phyloP scores from a whole-genome alignment of 2,329 filamentous ascomycete genomes.

The Beauveria medogensis region DNA sequence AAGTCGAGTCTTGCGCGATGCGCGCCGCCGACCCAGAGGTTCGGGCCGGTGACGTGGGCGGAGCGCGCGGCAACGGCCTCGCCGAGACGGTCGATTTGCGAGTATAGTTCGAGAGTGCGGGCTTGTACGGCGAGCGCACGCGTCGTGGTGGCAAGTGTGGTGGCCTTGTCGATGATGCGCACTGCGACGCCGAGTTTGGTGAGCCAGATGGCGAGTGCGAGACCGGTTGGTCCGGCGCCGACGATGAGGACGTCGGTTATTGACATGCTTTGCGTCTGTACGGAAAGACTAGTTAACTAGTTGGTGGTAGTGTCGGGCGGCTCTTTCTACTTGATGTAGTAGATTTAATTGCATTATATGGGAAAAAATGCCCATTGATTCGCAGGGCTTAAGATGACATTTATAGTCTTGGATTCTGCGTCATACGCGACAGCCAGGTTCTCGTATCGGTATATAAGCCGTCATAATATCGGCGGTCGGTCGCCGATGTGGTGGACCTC shows the following conservation, averaged over 20 bases:
- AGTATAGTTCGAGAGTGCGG: constrained; percentile 6
- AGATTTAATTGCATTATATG: too few relatives aligned
- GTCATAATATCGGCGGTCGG: neutral
- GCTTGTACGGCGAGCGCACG: constrained; percentile 8
- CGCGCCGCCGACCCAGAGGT: constrained; percentile 5
- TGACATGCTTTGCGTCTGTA: neutral
- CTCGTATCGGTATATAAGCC: neutral
- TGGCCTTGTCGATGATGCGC: constrained; percentile 9
- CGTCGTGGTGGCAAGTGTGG: neutral
- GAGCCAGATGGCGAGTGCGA: constrained; percentile 10
- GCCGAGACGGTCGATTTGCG: constrained; percentile 1
- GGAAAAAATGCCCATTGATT: too few relatives aligned
- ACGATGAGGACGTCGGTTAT: constrained; percentile 6
- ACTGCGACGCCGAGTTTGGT: constrained; percentile 4
- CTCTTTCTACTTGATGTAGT: too few relatives aligned
- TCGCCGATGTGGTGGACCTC: neutral
- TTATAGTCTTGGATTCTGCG: neutral
- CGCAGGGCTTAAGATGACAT: neutral
- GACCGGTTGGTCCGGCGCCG: constrained; percentile 10
- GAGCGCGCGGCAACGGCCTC: neutral
- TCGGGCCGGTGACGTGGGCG: neutral
- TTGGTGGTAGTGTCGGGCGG: neutral
- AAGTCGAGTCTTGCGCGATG: neutral
- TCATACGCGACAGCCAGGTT: neutral
- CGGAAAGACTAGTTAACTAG: neutral